phyloP scores from a whole-genome alignment of 2,329 filamentous ascomycete genomes.

The Exophiala oligosperma region DNA sequence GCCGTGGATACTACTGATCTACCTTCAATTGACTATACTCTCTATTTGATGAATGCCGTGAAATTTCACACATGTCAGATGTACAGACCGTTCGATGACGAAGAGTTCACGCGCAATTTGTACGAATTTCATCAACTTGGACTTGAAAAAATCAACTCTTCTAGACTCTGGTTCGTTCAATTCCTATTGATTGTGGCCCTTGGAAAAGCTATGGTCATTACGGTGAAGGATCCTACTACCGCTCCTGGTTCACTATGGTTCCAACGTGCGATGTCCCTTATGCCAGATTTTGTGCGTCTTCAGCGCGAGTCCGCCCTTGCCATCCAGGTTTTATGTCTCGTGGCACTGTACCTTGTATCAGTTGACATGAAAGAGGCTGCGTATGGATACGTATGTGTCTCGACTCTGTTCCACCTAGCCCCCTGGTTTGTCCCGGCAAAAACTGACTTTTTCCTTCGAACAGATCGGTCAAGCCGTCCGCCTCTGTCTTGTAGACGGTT shows the following conservation, averaged over 20 bases:
- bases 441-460: background rate
- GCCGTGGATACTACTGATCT: slow-evolving; percentile 33
- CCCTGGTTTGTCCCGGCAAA: too few relatives aligned
- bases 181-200: slow-evolving; percentile 57
- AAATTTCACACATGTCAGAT: slow-evolving; percentile 58
- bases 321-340: slow-evolving; percentile 53
- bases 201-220: slow-evolving; percentile 54
- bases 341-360: slow-evolving; percentile 54
- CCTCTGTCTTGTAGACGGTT: slow-evolving; percentile 50
- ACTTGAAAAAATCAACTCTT: slow-evolving; percentile 31
- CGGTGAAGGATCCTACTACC: slow-evolving; percentile 35
- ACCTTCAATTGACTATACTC: slow-evolving; percentile 53
- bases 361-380: slow-evolving; percentile 50
- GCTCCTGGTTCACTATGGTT: slow-evolving; percentile 52
- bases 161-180: slow-evolving; percentile 53
- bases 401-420: background rate
- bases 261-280: slow-evolving; percentile 44
- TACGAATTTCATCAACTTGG: slow-evolving; percentile 43
- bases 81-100: slow-evolving; percentile 56
- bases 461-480: slow-evolving; percentile 55
- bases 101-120: slow-evolving; percentile 49
- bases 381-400: slow-evolving; percentile 45
- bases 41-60: slow-evolving; percentile 57
- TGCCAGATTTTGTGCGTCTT: slow-evolving; percentile 45
- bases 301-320: slow-evolving; percentile 47